Base-by-base conservation (phyloP, 2,329 filamentous ascomycete species). In the Orbilia ellipsospora region DNA sequence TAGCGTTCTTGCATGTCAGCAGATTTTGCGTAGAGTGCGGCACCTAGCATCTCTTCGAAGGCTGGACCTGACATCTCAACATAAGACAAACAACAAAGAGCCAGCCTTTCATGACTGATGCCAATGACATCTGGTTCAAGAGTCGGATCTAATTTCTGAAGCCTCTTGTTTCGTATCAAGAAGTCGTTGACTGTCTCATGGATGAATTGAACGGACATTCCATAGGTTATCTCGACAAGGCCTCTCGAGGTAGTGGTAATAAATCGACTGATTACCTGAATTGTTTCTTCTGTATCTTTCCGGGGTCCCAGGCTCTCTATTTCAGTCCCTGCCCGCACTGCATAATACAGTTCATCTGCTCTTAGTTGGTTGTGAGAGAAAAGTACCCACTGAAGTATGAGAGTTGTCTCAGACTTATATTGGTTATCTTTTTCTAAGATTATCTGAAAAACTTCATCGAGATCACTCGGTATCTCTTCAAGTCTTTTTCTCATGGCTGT, bases 161-260 rank as follows among this genome's bases (percentile, higher is more conserved):
- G 72, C 36, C 72, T 77, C 13, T 61, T 69, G 12, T 64, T 57
- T 28, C 76, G 62, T 23, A 74, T 26, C 5, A 78, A 56, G 26
- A 77, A 77, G 44, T 78, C 76, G 15, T 31, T 61, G 44, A 78
- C 75, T 3, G 75, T 77, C 12, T 72, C 20, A 50, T 78, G 77
- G 23, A 78, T 78, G 13, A 78, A 78, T 50, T 77, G 77, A 23
- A 23, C 2, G 73, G 65, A 2, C 74, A 2, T 16, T 23, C 23
- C 3, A 4, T 57, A 12, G 4, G 12, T 50, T 15, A 8, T 16
- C 15, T 57, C 42, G 36, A 77, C 16, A 8, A 78, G 57, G 23
- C 77, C 77, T 16, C 54, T 73, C 10, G 70, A 78, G 3, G 15
- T 1, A 3, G 15, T 75, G 7, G 60, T 73, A 16, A 78, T 77